Evolutionary conservation across 208 protist species (phyloP).

Genomic region (Giardia duodenalis): DNA sequence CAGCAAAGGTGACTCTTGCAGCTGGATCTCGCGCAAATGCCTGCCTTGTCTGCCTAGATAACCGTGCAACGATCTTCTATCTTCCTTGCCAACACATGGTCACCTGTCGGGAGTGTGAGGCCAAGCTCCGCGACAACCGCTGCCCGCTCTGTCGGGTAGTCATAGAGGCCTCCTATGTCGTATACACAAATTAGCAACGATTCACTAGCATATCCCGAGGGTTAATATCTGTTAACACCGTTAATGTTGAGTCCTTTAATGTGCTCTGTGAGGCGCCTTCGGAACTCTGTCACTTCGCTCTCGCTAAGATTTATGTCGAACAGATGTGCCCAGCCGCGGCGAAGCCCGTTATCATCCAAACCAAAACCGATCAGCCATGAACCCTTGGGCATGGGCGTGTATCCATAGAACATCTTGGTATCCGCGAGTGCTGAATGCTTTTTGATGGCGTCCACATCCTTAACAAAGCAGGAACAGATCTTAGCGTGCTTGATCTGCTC

Average conservation of each 20-base stretch:
- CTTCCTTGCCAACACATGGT: not conserved
- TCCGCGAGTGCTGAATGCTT: not conserved
- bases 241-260: not conserved
- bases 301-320: not conserved
- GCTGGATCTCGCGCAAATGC: not conserved
- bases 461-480: not conserved
- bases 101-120: not conserved
- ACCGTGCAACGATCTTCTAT: not conserved
- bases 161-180: not conserved
- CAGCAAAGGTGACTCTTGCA: not conserved
- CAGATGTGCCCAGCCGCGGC: not conserved
- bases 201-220: not conserved
- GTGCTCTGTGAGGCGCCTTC: not conserved
- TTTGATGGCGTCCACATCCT: not conserved
- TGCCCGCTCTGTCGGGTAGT: not conserved
- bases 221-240: too few species aligned
- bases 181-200: not conserved
- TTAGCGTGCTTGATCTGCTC: not conserved
- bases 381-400: not conserved
- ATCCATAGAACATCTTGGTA: not conserved
- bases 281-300: not conserved
- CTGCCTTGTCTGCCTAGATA: not conserved
- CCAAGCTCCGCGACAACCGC: not conserved
- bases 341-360: not conserved
- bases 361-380: constrained; percentile 18